Percentiles rank a stretch among this genome's conserved stretches.
Conservation (phyloP, 306 rosid species). For the Albizia julibrissin region DNA sequence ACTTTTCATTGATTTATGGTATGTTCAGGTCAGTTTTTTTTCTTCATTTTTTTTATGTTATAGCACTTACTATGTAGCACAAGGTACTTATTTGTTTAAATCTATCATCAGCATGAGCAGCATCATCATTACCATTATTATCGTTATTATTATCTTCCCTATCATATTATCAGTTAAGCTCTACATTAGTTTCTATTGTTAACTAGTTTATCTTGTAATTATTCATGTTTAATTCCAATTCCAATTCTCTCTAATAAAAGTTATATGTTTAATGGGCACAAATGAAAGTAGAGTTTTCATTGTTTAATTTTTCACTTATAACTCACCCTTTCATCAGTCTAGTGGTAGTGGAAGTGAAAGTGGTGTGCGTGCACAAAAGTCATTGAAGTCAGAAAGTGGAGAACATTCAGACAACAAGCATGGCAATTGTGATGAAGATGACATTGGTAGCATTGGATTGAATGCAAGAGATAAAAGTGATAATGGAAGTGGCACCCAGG, state of each 20-base stretch:
- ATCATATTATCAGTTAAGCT: neutral
- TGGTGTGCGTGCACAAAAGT: conserved; percentile 70
- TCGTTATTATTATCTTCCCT: neutral
- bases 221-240: neutral
- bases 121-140: neutral
- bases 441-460: conserved; percentile 60
- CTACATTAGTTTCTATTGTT: neutral
- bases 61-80: neutral
- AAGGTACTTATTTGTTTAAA: neutral
- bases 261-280: neutral
- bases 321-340: conserved; percentile 53
- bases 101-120: too few species aligned
- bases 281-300: neutral
- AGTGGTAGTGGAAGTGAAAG: conserved; percentile 94
- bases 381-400: conserved; percentile 65
- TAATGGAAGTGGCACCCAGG: conserved; percentile 91
- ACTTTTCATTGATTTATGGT: conserved; percentile 1
- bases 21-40: neutral
- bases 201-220: neutral
- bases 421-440: conserved; percentile 74
- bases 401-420: conserved; percentile 55
- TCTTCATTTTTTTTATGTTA: neutral
- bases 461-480: conserved; percentile 73
- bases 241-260: neutral
- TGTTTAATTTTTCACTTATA: neutral